Base-by-base conservation (phyloP, 1,284 basidiomycete species). In the Cerioporus squamosus region DNA sequence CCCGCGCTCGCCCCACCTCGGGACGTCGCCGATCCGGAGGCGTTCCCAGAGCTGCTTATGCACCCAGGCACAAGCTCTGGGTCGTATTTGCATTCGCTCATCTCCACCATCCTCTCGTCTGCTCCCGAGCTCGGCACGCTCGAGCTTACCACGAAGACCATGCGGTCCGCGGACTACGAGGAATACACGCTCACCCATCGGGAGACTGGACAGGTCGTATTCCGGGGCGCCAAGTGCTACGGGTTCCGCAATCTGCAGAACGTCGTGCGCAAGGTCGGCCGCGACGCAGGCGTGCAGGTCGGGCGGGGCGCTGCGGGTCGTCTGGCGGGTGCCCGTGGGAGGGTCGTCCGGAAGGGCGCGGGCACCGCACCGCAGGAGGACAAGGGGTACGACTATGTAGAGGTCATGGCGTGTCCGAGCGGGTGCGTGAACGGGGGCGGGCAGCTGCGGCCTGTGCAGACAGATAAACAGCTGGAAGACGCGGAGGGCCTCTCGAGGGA, bases 371-470 rank as follows among this genome's bases (percentile, higher is more conserved):
- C 72, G 31, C 75, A 72, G 47, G 79, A 82, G 60, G 83, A 85
- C 52, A 79, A 78, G 67, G 80, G 85, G 33, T 93, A 97, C 72
- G 97, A 99, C 76, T 99, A 97, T 73, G 91, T 99, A 48, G 97
- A 99, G 70, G 95, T 99, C 60, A 99, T 99, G 97, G 97, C 97
- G 22, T 99, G 97, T 77, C 97, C 97, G 0, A 88, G 92, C 0
- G 97, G 97, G 6, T 99, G 97, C 72, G 94, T 98, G 48, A 98
- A 98, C 70, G 97, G 97, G 3, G 97, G 97, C 24, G 97, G 97
- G 2, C 97, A 99, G 77, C 80, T 96, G 67, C 88, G 90, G 64
- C 87, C 85, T 55, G 68, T 57, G 36, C 63, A 59, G 36, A 72
- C 58, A 63, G 39, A 29, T 7, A 51, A n/a, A 65, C 23, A 40